Conservation (phyloP, 2,329 filamentous ascomycete genomes). For the Pochonia chlamydosporia region DNA sequence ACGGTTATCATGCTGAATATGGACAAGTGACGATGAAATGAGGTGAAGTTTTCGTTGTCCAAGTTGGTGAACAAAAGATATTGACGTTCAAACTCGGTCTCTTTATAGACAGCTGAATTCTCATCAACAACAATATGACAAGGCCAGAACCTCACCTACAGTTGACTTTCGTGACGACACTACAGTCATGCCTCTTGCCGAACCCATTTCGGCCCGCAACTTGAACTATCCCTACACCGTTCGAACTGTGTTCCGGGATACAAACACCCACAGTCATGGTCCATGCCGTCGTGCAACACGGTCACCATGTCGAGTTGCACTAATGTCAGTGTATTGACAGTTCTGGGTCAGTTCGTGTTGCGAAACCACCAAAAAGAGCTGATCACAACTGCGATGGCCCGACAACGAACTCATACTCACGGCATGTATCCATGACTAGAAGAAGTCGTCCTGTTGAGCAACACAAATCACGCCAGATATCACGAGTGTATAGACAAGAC, state of each 20-base stretch:
- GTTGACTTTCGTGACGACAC: neutral
- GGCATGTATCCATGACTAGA: neutral
- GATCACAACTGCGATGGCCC: neutral
- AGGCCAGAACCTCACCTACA: conserved; percentile 2
- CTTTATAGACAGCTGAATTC: neutral
- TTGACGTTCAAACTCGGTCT: no score
- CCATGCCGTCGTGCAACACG: neutral
- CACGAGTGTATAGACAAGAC: neutral
- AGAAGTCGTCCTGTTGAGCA: neutral
- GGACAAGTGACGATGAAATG: neutral
- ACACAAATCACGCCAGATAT: neutral
- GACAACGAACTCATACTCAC: neutral
- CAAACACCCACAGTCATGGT: no score
- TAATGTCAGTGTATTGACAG: no score
- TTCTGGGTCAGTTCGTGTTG: neutral
- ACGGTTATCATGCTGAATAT: neutral
- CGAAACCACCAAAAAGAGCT: neutral
- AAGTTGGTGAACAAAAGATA: no score
- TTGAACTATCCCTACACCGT: neutral
- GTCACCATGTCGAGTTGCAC: neutral
- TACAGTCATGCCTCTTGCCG: neutral
- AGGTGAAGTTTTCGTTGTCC: no score
- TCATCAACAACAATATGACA: conserved; percentile 7
- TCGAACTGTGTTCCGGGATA: neutral
- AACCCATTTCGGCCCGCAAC: neutral